phyloP scores from a whole-genome alignment of 2,329 filamentous ascomycete species.

The Ophiobolus disseminans region DNA sequence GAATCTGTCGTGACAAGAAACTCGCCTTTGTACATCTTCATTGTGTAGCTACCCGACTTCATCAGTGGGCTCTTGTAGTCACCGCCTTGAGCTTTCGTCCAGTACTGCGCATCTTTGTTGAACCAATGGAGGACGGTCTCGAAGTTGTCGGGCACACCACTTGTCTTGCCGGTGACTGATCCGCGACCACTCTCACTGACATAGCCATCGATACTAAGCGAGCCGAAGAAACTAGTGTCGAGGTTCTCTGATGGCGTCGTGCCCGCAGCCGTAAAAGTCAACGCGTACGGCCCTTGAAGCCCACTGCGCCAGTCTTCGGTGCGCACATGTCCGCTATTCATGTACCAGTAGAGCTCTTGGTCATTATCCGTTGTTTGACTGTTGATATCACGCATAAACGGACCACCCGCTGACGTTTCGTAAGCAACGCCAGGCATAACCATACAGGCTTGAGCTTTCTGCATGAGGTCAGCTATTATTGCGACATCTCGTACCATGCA shows the following conservation, averaged over 20 bases:
- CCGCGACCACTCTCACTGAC: conserved; percentile 25
- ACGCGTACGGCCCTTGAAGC: conserved; percentile 29
- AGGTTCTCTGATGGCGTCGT: conserved; percentile 23
- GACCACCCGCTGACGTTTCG: conserved; percentile 29
- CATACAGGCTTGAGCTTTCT: conserved; percentile 32
- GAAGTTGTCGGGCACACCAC: conserved; percentile 22
- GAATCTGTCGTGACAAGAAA: conserved; percentile 25
- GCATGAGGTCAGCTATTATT: no score
- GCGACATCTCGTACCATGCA: no score
- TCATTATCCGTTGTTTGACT: conserved; percentile 25
- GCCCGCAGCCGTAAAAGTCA: conserved; percentile 24
- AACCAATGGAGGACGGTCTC: conserved; percentile 63
- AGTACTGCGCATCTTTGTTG: conserved; percentile 68
- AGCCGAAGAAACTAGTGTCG: conserved; percentile 29
- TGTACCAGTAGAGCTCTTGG: conserved; percentile 35
- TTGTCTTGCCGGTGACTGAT: conserved; percentile 22
- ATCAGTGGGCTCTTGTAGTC: conserved; percentile 26
- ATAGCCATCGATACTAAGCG: conserved; percentile 27
- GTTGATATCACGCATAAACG: conserved; percentile 37
- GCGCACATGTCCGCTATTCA: conserved; percentile 33
- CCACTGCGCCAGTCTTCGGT: conserved; percentile 33
- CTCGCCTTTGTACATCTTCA: conserved; percentile 31
- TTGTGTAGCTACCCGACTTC: conserved; percentile 28
- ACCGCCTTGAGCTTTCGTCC: conserved; percentile 47
- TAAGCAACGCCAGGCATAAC: conserved; percentile 33